These are phyloP conservation scores for Stentor coeruleus DNA, from an alignment of 73 alveolate genomes.

Conservation along the genomic window DNA sequence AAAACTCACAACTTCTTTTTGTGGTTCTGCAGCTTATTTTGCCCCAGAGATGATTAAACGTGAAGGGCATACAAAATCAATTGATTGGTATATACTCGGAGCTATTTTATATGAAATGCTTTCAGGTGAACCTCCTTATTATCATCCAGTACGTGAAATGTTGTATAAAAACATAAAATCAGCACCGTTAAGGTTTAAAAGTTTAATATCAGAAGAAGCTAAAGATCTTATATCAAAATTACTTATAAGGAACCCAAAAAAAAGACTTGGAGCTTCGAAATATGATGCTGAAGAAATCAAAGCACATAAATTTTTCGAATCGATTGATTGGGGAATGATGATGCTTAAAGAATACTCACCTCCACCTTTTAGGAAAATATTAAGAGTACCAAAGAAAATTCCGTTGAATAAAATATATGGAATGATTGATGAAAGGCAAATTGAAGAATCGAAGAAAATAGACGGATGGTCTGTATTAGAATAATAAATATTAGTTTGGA, in stretches of 20 bases:
- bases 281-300: slow-evolving; percentile 76
- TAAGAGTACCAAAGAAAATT: no score
- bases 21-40: slow-evolving; percentile 89
- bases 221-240: slow-evolving; percentile 65
- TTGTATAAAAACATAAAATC: slow-evolving; percentile 83
- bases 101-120: slow-evolving; percentile 88
- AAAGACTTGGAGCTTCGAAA: slow-evolving; percentile 68
- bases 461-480: no score
- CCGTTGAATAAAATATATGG: no score
- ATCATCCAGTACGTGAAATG: slow-evolving; percentile 75
- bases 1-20: slow-evolving; percentile 64
- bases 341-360: no score
- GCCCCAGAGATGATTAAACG: slow-evolving; percentile 90
- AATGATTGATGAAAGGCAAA: no score
- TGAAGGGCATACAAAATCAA: slow-evolving; percentile 87
- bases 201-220: slow-evolving; percentile 66
- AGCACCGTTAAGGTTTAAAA: slow-evolving; percentile 82
- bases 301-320: no score
- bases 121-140: slow-evolving; percentile 85
- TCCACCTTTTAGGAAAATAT: no score
- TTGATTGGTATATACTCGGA: slow-evolving; percentile 92
- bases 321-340: no score
- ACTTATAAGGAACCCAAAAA: slow-evolving; percentile 66
- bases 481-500: no score
- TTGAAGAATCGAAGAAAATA: no score